These are phyloP conservation scores for Hypholoma sublateritium DNA, from an alignment of 768 basidiomycete genomes.

Conservation along the genomic window DNA sequence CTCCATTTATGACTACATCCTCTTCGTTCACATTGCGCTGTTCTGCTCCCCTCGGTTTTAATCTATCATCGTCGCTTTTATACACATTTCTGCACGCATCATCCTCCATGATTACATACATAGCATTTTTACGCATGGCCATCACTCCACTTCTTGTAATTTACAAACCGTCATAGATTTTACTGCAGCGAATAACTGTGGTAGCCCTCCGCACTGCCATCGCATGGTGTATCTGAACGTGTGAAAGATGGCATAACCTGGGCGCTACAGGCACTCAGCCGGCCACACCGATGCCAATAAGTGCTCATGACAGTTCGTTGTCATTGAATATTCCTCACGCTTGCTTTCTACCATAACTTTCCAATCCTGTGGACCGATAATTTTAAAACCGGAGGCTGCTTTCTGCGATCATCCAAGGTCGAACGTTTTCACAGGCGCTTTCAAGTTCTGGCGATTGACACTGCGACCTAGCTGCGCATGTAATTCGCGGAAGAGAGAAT, in stretches of 20 bases:
- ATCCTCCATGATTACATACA: conserved; percentile 18
- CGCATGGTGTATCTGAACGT: conserved; percentile 12
- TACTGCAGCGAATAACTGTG: neutral
- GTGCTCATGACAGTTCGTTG: neutral
- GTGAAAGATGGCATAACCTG: conserved; percentile 9
- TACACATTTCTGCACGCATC: conserved; percentile 34
- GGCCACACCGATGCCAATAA: neutral
- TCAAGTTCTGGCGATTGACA: too few relatives aligned
- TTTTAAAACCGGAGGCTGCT: too few relatives aligned
- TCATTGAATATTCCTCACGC: neutral
- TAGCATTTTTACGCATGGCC: conserved; percentile 29
- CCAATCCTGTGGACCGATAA: too few relatives aligned
- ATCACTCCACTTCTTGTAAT: conserved; percentile 37
- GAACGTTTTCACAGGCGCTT: too few relatives aligned
- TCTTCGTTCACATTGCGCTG: conserved; percentile 14
- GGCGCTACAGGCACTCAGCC: neutral
- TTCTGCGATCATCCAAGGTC: too few relatives aligned
- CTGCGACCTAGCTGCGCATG: neutral
- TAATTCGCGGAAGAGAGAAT: neutral
- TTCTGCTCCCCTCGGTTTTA: conserved; percentile 26
- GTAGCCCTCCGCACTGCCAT: too few relatives aligned
- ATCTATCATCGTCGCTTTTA: conserved; percentile 33
- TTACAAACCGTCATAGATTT: conserved; percentile 27
- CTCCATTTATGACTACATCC: conserved; percentile 20
- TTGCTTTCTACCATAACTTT: neutral